Conservation (phyloP, 2,329 filamentous ascomycete species). For the Penicillium occitanis region DNA sequence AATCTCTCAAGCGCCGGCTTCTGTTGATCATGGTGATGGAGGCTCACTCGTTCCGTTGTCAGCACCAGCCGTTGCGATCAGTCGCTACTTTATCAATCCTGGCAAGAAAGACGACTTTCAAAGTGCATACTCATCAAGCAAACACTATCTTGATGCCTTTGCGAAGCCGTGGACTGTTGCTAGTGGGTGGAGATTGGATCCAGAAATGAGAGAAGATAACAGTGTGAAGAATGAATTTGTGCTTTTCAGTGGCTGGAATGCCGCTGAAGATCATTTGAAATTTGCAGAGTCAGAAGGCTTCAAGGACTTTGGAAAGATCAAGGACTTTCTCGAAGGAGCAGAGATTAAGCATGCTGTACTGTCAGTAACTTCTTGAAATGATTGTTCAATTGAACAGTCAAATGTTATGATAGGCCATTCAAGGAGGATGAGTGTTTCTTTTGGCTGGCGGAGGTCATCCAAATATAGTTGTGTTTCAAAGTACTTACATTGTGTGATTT, state of each 20-base stretch:
- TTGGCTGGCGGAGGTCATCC: neutral
- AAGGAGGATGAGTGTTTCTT: neutral
- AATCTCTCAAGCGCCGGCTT: neutral
- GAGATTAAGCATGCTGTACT: conserved; percentile 32
- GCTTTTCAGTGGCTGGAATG: conserved; percentile 42
- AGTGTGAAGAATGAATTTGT: conserved; percentile 44
- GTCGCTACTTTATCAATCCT: conserved; percentile 33
- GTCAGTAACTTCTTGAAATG: neutral
- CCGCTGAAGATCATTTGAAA: conserved; percentile 35
- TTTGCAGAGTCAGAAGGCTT: conserved; percentile 39
- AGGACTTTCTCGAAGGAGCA: conserved; percentile 25
- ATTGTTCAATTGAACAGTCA: neutral
- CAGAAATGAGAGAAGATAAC: conserved; percentile 10
- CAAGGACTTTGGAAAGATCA: conserved; percentile 29
- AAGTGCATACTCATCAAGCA: conserved; percentile 28
- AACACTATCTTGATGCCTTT: conserved; percentile 29
- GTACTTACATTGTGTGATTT: neutral
- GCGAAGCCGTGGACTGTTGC: conserved; percentile 32
- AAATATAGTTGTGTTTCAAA: neutral
- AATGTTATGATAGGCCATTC: neutral
- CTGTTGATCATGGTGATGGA: neutral
- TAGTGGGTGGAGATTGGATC: conserved; percentile 45
- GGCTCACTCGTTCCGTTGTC: conserved; percentile 29
- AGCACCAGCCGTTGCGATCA: conserved; percentile 35
- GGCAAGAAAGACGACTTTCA: conserved; percentile 30